Conservation (phyloP, 2,329 filamentous ascomycete species). For the Cercospora zeae-maydis region DNA sequence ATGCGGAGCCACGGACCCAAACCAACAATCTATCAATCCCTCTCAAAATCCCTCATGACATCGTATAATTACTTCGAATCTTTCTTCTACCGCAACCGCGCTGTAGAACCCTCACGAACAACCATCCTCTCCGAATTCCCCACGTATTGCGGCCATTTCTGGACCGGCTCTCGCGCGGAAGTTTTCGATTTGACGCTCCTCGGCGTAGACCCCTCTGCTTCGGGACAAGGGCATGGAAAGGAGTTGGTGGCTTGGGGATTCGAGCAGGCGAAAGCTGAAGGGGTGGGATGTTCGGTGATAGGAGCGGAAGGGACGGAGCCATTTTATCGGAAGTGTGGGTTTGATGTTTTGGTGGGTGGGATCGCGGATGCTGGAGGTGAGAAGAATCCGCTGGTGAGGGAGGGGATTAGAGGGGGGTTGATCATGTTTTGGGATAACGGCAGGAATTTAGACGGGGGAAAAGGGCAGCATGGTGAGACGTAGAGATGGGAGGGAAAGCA, state of each 20-base stretch:
- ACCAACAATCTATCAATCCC: not conserved
- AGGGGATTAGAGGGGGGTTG: conserved; percentile 21
- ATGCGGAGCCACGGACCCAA: conserved; percentile 11
- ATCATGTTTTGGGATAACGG: conserved; percentile 30
- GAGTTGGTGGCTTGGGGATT: conserved; percentile 32
- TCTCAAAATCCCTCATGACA: not conserved
- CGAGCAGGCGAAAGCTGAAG: conserved; percentile 42
- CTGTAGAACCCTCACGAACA: conserved; percentile 19
- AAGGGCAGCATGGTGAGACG: conserved; percentile 23
- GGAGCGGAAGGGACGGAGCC: conserved; percentile 27
- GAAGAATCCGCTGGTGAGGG: conserved; percentile 17
- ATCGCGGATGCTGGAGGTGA: conserved; percentile 25
- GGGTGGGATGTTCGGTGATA: conserved; percentile 46
- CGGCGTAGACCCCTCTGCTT: conserved; percentile 25
- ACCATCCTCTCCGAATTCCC: conserved; percentile 16
- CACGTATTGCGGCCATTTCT: conserved; percentile 27
- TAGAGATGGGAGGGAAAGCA: not conserved
- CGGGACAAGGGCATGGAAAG: conserved; percentile 28
- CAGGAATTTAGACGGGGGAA: conserved; percentile 19
- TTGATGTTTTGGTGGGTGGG: conserved; percentile 23
- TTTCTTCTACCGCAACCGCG: conserved; percentile 26
- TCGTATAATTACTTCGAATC: conserved; percentile 25
- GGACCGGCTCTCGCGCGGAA: conserved; percentile 27
- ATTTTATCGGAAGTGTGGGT: conserved; percentile 31
- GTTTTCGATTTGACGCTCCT: conserved; percentile 30